Conservation (phyloP, 352 stramenopile species). For the Phytophthora cactorum region DNA sequence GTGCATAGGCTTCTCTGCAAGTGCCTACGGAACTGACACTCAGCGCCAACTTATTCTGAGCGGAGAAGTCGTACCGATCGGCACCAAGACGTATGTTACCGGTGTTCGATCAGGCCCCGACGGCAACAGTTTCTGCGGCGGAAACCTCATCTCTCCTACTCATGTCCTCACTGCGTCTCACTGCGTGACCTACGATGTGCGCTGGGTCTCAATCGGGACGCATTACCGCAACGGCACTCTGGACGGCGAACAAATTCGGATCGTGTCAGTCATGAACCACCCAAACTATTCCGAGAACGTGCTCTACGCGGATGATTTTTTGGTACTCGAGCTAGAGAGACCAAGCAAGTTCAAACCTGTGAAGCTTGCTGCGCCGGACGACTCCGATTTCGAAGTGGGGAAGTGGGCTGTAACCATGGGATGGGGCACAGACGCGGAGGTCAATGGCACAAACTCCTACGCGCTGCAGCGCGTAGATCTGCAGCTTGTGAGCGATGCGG, state of each 20-base stretch:
- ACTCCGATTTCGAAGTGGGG: conserved; percentile 32
- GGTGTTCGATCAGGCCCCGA: background rate
- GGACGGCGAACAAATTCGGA: background rate
- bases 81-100: background rate
- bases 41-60: background rate
- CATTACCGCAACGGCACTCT: background rate
- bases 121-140: background rate
- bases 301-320: conserved; percentile 40
- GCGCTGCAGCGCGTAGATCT: background rate
- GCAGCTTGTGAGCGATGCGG: background rate
- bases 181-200: background rate
- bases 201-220: background rate
- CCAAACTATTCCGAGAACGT: background rate
- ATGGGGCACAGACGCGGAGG: conserved; percentile 14
- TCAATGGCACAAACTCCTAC: background rate
- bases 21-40: no score
- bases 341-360: conserved; percentile 39
- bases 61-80: background rate
- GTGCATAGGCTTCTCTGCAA: no score
- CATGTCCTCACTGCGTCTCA: background rate
- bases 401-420: conserved; percentile 34
- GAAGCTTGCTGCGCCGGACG: conserved; percentile 21
- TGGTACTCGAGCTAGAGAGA: conserved; percentile 47
- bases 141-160: background rate
- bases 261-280: background rate